Evolutionary conservation across 139 green algal genomes (phyloP).

Genomic region (Coelastrella sp.): DNA sequence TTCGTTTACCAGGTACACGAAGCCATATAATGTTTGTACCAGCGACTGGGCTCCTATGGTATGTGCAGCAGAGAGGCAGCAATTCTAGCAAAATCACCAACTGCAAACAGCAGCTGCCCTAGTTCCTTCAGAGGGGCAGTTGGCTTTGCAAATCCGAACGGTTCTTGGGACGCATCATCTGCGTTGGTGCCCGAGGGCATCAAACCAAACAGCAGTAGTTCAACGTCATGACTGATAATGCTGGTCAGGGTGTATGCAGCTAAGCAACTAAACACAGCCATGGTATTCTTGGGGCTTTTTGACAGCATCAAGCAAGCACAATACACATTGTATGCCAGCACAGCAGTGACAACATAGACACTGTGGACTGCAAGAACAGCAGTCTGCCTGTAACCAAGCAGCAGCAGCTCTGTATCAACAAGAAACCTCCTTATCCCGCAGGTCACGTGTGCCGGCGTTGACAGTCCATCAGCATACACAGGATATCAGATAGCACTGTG

Average conservation of each 20-base stretch:
- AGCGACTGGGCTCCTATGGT: conserved; percentile 36
- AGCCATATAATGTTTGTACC: conserved; percentile 29
- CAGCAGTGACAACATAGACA: not conserved
- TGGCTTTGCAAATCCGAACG: too few species aligned
- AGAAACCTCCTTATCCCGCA: not conserved
- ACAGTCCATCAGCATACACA: not conserved
- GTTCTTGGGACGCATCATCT: too few species aligned
- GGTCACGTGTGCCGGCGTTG: conserved; percentile 12
- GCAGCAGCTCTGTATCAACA: not conserved
- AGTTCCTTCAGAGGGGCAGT: too few species aligned
- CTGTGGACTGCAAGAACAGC: not conserved
- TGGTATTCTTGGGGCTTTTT: too few species aligned
- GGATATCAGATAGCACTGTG: conserved; percentile 42
- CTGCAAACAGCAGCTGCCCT: not conserved
- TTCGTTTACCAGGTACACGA: not conserved
- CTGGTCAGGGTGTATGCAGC: too few species aligned
- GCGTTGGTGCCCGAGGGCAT: too few species aligned
- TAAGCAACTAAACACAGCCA: too few species aligned
- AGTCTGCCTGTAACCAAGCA: not conserved
- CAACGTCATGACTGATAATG: too few species aligned
- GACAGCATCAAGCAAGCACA: too few species aligned
- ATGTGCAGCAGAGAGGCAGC: not conserved
- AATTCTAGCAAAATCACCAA: not conserved
- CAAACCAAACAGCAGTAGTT: too few species aligned
- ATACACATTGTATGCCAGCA: not conserved